Evolutionary conservation across 768 basidiomycete genomes (phyloP).

Genomic region (Trametes elegans): DNA sequence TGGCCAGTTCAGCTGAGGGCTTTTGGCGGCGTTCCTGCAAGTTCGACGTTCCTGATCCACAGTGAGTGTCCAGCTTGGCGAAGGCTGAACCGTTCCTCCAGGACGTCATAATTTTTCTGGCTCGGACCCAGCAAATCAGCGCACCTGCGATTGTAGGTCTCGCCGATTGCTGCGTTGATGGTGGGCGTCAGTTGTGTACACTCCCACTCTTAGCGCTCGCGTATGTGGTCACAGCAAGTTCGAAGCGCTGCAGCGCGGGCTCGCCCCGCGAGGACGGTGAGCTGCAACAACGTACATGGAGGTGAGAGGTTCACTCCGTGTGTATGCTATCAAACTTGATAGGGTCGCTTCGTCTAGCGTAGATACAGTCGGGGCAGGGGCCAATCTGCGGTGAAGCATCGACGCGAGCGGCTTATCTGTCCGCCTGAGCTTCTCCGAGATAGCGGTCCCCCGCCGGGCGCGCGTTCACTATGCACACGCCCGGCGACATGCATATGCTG

Average conservation of each 20-base stretch:
- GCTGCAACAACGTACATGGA: not conserved
- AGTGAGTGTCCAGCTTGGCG: not conserved
- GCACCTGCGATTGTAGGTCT: not conserved
- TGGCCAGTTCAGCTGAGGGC: not conserved
- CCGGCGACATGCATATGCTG: not conserved
- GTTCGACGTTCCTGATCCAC: not conserved
- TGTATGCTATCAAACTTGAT: not conserved
- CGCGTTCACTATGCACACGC: not conserved
- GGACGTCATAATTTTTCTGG: not conserved
- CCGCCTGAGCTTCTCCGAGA: constrained; percentile 4
- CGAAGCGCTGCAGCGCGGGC: too few species aligned
- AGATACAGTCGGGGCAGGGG: constrained; percentile 5
- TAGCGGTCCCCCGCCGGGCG: constrained; percentile 5
- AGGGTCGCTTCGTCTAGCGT: not conserved
- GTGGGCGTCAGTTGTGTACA: not conserved
- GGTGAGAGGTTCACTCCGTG: not conserved
- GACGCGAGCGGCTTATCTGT: constrained; percentile 9
- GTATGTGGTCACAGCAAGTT: too few species aligned
- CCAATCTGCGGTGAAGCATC: constrained; percentile 14
- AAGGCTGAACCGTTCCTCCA: not conserved
- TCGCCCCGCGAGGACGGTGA: too few species aligned
- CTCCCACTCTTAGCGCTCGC: not conserved
- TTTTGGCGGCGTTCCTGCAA: too few species aligned
- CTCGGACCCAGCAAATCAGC: not conserved
- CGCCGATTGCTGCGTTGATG: not conserved